phyloP scores from a whole-genome alignment of 129 eudicot species.

The Flaveria trinervia region DNA sequence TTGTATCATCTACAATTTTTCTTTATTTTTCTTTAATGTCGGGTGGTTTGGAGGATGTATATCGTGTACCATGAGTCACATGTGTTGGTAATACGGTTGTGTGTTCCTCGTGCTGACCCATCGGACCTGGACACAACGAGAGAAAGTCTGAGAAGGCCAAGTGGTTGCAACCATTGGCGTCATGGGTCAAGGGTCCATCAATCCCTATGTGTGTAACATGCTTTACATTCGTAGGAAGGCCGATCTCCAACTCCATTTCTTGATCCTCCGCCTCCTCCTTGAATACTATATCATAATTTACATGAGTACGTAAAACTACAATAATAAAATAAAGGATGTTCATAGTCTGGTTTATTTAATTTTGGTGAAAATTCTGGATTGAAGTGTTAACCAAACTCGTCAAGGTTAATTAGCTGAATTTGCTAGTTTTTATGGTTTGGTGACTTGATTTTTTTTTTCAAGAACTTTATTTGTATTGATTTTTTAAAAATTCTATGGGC shows the following conservation, averaged over 20 bases:
- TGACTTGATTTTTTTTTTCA: no score
- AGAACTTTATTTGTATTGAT: no score
- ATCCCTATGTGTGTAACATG: constrained; percentile 82
- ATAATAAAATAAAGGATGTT: no score
- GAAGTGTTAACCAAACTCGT: no score
- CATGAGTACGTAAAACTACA: not conserved
- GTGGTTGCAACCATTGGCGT: constrained; percentile 23
- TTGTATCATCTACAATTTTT: not conserved
- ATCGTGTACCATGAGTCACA: constrained; percentile 19
- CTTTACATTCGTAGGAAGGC: constrained; percentile 75
- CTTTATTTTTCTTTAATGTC: constrained; percentile 2
- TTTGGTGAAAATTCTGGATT: no score
- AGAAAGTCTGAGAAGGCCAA: constrained; percentile 25
- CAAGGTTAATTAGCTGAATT: no score
- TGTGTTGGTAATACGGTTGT: not conserved
- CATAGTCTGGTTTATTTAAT: no score
- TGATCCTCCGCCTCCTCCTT: constrained; percentile 62
- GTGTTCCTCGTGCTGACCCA: constrained; percentile 20
- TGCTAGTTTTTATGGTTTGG: no score
- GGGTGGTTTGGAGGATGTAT: not conserved
- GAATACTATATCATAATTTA: constrained; percentile 33
- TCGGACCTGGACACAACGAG: constrained; percentile 28
- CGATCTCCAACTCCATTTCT: constrained; percentile 67
- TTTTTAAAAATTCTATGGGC: no score
- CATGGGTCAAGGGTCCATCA: constrained; percentile 43